phyloP scores from a whole-genome alignment of 2,329 filamentous ascomycete genomes.

The Coniochaeta ligniaria region DNA sequence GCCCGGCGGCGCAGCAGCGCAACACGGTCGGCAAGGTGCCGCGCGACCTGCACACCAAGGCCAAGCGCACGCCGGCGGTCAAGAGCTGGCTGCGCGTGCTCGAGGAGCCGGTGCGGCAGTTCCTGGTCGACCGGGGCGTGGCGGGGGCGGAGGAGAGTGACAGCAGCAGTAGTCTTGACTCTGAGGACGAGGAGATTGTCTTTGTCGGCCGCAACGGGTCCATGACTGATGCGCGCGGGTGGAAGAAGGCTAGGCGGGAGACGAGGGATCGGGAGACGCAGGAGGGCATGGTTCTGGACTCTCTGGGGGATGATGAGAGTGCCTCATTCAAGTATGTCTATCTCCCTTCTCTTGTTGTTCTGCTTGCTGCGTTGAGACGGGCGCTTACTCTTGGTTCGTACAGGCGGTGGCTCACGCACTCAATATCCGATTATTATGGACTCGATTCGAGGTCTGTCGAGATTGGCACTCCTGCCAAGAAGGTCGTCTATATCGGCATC shows the following conservation, averaged over 20 bases:
- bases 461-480: constrained; percentile 59
- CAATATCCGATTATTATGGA: constrained; percentile 88
- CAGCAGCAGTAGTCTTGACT: constrained; percentile 35
- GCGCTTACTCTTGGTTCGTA: constrained; percentile 8
- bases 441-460: constrained; percentile 77
- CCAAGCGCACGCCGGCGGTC: constrained; percentile 75
- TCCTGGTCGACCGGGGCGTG: constrained; percentile 48
- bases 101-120: constrained; percentile 75
- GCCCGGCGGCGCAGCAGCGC: not conserved
- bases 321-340: constrained; percentile 71
- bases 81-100: constrained; percentile 74
- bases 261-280: constrained; percentile 31
- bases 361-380: not conserved
- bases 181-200: constrained; percentile 80
- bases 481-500: constrained; percentile 78
- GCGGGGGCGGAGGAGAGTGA: constrained; percentile 8
- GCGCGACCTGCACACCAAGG: constrained; percentile 68
- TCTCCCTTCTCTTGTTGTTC: not conserved
- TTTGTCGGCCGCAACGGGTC: constrained; percentile 69
- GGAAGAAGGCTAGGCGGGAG: constrained; percentile 44
- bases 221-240: constrained; percentile 40
- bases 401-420: constrained; percentile 88
- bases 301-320: constrained; percentile 63
- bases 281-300: constrained; percentile 71
- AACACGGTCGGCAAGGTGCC: constrained; percentile 52